Evolutionary conservation across 2,329 filamentous ascomycete species (phyloP), one percentile per base, ranked within the genome.

Genomic region (Ceratocystis papillata): DNA sequence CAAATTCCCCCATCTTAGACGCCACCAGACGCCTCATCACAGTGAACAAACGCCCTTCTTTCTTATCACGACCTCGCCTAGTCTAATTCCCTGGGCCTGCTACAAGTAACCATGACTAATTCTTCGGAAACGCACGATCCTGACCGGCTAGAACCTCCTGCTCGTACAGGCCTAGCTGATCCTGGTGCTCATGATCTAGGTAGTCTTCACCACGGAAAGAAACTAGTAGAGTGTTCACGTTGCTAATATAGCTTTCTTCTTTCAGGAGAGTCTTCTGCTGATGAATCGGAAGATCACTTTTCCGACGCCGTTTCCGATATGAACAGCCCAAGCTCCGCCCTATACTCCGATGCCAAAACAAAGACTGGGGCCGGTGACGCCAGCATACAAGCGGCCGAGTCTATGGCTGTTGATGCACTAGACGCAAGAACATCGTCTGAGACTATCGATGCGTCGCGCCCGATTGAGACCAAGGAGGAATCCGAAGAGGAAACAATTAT

Each of bases 281-380:
- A 68, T 22, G 85, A 87, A 69, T 86, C 83, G 33, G 85, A 87
- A 59, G 85, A 88, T 70, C 85, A 87, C 75, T 88, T 86, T 74
- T 87, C 83, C 63, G 85, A 88, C 73, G 85, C 85, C 44, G 82
- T 82, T 65, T 85, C 83, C 44, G 79, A 74, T 66, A 77, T 72
- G 67, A 74, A 71, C 70, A 81, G 74, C 72, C 77, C 75, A 7
- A 75, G 74, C 5, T 71, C 67, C 74, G 50, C 74, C 72, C 68
- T 81, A 81, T 15, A 81, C 83, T 22, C 80, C 85, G 65, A 84
- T 83, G n/a, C 30, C 28, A 50, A 57, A 33, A 60, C 66, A 25
- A 59, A 50, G 20, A 60, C 62, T 4, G 22, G 30, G 33, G 46
- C 63, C 22, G 44, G 65, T 53, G 46, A 50, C 28, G 45, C 22